Evolutionary conservation across 2,329 filamentous ascomycete genomes (phyloP).

Genomic region (Colletotrichum sp.): DNA sequence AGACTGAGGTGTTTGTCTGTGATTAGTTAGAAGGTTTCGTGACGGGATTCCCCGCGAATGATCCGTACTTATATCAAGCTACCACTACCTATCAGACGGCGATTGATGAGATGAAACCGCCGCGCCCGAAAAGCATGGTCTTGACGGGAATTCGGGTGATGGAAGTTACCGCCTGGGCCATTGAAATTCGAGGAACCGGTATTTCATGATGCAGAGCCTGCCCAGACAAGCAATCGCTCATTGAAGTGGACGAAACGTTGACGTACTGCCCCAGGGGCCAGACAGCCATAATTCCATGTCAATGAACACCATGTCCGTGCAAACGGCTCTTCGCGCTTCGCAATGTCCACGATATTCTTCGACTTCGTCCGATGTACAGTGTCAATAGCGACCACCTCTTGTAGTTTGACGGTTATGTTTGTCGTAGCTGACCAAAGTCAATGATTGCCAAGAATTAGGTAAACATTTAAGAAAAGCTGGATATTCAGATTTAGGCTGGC

Average conservation of each 20-base stretch:
- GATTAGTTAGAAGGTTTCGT: background rate
- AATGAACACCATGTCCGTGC: background rate
- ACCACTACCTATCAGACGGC: background rate
- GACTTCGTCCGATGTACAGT: background rate
- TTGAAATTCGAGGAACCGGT: too few species aligned
- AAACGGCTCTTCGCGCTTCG: background rate
- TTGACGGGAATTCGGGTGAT: background rate
- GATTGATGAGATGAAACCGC: background rate
- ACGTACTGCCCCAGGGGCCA: accelerated
- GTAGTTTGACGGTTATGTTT: background rate
- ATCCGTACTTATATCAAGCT: background rate
- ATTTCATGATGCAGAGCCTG: background rate
- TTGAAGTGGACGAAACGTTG: background rate
- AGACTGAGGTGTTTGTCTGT: background rate
- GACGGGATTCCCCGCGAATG: background rate
- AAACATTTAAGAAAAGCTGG: background rate
- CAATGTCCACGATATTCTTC: accelerated
- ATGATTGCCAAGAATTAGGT: background rate
- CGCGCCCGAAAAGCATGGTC: background rate
- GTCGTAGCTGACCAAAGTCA: background rate
- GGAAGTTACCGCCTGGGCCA: background rate
- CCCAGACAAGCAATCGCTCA: background rate
- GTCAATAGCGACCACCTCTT: background rate
- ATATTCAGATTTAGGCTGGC: accelerated
- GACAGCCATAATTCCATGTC: background rate